A percentile compares a stretch with the other conserved stretches of the same genome.
These are phyloP conservation scores for Lecanoromycetidae sp. DNA, from an alignment of 2,329 filamentous ascomycete species.

Conservation along the genomic window DNA sequence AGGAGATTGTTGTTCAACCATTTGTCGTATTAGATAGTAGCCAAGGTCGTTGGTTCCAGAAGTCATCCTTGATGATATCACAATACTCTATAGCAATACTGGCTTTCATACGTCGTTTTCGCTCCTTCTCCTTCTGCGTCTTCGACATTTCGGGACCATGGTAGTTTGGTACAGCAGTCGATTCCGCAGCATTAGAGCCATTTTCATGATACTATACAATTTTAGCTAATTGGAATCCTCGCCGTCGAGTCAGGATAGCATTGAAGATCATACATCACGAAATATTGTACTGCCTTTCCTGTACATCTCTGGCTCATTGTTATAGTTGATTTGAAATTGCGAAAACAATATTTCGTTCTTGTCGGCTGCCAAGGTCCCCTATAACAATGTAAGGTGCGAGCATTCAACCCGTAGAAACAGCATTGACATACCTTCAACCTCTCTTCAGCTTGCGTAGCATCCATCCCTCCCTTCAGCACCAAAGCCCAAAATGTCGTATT, in stretches of 20 bases:
- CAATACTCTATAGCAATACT: slow-evolving; percentile 70
- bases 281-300: slow-evolving; percentile 79
- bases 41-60: slow-evolving; percentile 84
- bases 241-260: no score
- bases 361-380: slow-evolving; percentile 74
- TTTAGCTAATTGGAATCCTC: background rate
- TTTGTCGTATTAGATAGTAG: slow-evolving; percentile 46
- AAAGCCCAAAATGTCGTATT: slow-evolving; percentile 95
- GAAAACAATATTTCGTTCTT: slow-evolving; percentile 96
- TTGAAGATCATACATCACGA: slow-evolving; percentile 8
- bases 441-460: slow-evolving; percentile 66
- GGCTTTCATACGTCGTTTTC: slow-evolving; percentile 69
- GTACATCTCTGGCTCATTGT: slow-evolving; percentile 84
- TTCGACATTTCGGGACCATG: slow-evolving; percentile 50
- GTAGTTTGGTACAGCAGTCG: background rate
- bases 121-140: slow-evolving; percentile 71
- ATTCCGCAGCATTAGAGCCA: background rate
- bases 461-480: slow-evolving; percentile 65
- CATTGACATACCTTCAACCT: slow-evolving; percentile 55
- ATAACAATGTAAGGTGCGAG: background rate
- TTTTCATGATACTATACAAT: background rate
- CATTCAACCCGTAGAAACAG: slow-evolving; percentile 17
- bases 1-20: no score
- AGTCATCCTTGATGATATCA: slow-evolving; percentile 90
- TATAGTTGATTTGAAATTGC: slow-evolving; percentile 88